phyloP scores from a whole-genome alignment of 179 eudicot genomes.

The Beta corolliflora region DNA sequence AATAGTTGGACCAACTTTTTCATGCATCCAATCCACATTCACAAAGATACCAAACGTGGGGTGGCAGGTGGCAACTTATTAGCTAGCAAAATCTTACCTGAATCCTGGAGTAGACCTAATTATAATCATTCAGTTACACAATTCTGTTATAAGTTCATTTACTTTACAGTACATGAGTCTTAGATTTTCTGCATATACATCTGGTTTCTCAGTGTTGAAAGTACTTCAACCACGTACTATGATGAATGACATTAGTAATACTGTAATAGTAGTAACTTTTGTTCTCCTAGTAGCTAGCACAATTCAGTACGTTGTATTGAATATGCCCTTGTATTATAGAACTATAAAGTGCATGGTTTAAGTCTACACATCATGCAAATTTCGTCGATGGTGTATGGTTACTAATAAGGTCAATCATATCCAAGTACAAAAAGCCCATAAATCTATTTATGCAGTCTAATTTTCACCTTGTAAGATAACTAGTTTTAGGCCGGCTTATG shows the following conservation, averaged over 20 bases:
- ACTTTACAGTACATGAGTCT: background rate
- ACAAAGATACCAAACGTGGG: slow-evolving; percentile 32
- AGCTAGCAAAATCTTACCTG: background rate
- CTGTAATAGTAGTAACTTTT: no score
- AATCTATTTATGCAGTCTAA: no score
- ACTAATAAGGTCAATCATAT: no score
- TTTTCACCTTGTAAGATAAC: no score
- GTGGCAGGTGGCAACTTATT: slow-evolving; percentile 19
- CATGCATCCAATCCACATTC: slow-evolving; percentile 32
- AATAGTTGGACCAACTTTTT: slow-evolving; percentile 24
- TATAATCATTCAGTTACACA: background rate
- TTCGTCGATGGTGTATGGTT: no score
- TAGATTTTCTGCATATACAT: background rate
- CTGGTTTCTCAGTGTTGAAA: background rate
- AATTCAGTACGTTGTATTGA: no score
- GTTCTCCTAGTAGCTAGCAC: no score
- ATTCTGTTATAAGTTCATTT: slow-evolving; percentile 4
- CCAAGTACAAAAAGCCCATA: no score
- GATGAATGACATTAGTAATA: background rate
- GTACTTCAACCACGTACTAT: background rate
- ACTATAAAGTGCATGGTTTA: no score
- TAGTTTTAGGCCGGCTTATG: no score
- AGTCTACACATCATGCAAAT: no score
- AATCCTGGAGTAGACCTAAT: background rate
- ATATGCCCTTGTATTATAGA: no score